Percentiles rank a stretch among this genome's conserved stretches.
phyloP scores from a whole-genome alignment of 2,329 filamentous ascomycete genomes.

The Fusarium siculi region DNA sequence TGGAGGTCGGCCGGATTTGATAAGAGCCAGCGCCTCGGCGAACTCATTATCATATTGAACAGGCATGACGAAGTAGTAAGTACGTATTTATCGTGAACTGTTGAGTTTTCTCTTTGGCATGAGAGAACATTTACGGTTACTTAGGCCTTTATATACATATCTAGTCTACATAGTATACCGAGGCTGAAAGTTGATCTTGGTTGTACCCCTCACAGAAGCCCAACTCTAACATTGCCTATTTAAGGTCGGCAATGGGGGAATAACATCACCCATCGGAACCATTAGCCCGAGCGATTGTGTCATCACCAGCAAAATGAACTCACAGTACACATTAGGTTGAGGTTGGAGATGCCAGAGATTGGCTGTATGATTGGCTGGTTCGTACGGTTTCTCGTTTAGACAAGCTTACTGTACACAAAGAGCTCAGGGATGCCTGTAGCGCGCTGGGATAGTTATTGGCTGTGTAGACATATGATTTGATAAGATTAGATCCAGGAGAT shows the following conservation, averaged over 20 bases:
- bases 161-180: background rate
- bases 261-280: background rate
- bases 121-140: background rate
- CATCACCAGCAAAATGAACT: background rate
- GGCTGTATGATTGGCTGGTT: background rate
- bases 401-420: background rate
- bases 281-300: background rate
- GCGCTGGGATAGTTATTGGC: too few species aligned
- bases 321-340: background rate
- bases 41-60: conserved; percentile 35
- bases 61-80: conserved; percentile 8
- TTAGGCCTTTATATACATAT: conserved; percentile 5
- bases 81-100: background rate
- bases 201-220: too few species aligned
- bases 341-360: background rate
- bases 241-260: background rate
- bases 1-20: conserved; percentile 16
- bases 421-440: background rate
- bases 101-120: background rate
- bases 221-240: background rate
- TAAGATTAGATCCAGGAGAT: background rate
- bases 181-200: background rate
- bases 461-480: background rate
- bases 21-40: conserved; percentile 22
- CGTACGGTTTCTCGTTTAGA: conserved; percentile 6